Evolutionary conservation across 2,329 filamentous ascomycete genomes (phyloP), one percentile per base, ranked within the genome.

Genomic region (Scedosporium minutisporum): DNA sequence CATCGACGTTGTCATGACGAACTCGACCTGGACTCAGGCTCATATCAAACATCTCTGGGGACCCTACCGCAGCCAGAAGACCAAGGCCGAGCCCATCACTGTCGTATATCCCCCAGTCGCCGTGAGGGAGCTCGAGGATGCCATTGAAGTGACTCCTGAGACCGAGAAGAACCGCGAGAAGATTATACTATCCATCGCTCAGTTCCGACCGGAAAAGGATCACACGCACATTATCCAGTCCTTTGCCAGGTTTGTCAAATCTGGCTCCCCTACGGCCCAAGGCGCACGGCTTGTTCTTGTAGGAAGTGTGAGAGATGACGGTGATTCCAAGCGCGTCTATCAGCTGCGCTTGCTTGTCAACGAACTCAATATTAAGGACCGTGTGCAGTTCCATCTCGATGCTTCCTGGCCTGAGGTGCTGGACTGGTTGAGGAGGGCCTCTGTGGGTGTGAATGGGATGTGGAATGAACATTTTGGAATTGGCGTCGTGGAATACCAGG

Each of bases 401-500:
- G 93, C 91, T 0, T 86, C 89, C 27, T 99, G 93, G 92, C 86
- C 89, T 3, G 85, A 91, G 67, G 90, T 99, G 61, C 80, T 97
- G 9, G 82, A 89, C 38, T 92, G 90, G 84, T 79, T 97, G 65
- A 79, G 85, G 61, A 86, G 80, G 65, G 87, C 89, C 3, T 93
- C 86, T 18, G 84, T 99, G 1, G 95, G 95, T 59, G 92, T 96
- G 33, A 99, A 99, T 69, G 91, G 90, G 70, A 99, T 99, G 95
- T 99, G 95, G 93, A 97, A 97, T 73, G 95, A 99, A 77, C 95
- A 99, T 74, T 99, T 99, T 72, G 95, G 95, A 23, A 99, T 99
- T 64, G 95, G 95, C 1, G 93, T 97, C 16, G 95, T 99, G 48
- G 95, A 99, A 78, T 99, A 97, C 72, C 93, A 97, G 72, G 95